Percentiles rank a stretch among this genome's conserved stretches.
phyloP scores from a whole-genome alignment of 192 early-diverging fungal species.

The Cetraspora pellucida region DNA sequence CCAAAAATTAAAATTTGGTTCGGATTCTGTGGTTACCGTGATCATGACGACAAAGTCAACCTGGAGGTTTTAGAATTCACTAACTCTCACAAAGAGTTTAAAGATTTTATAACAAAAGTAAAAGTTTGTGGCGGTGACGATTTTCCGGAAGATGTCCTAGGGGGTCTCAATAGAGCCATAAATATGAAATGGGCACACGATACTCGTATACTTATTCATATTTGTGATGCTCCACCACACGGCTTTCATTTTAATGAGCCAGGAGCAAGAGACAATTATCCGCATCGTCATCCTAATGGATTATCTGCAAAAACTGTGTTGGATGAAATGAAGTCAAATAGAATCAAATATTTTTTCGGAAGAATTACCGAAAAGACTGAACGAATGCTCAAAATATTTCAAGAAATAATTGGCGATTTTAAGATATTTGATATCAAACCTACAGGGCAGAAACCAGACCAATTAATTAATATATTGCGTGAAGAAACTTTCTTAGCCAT shows the following conservation, averaged over 20 bases:
- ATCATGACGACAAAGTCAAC: not conserved
- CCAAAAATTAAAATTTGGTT: conserved; percentile 16
- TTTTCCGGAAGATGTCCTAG: not conserved
- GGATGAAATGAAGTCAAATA: not conserved
- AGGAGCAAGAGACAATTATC: not conserved
- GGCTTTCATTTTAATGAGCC: not conserved
- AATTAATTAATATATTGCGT: no score
- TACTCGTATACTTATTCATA: conserved; percentile 21
- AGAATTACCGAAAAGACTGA: conserved; percentile 24
- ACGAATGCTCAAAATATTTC: conserved; percentile 25
- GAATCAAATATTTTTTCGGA: conserved; percentile 27
- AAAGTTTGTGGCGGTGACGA: not conserved
- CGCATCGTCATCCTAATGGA: conserved; percentile 22
- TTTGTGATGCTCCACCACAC: conserved; percentile 33
- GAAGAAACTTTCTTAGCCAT: no score
- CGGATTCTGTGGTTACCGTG: conserved; percentile 33
- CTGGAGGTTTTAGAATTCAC: not conserved
- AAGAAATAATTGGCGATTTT: not conserved
- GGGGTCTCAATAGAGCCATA: conserved; percentile 23
- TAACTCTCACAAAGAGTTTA: not conserved
- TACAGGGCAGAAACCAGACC: not conserved
- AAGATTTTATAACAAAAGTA: not conserved
- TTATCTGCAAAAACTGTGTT: conserved; percentile 29
- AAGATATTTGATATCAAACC: not conserved
- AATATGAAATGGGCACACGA: conserved; percentile 9